Base-by-base conservation (phyloP, 345 rosid species). In the Aethionema arabicum region DNA sequence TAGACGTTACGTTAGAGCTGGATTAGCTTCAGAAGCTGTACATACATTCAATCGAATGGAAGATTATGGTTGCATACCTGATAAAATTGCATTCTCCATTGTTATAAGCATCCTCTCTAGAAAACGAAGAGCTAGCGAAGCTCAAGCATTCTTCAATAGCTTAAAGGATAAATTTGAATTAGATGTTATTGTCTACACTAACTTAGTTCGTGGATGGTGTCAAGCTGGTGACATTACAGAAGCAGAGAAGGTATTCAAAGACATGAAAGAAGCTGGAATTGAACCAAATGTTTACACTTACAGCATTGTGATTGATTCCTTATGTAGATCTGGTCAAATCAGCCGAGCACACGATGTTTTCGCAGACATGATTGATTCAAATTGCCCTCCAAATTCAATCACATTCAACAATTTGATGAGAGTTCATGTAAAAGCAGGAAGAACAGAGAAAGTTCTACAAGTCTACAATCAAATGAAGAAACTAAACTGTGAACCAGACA, bases 401-500 rank as follows among this genome's bases (percentile, higher is more conserved):
- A 90, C 99, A 43, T 93, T 90, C 11, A 93, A 93, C 45, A 90
- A 77, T 63, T 63, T 93, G 66, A 90, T 93, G 95, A 74, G 97
- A 37, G 87, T 84, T 66, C 97, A 93, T 63, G 97, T 85, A 16
- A 90, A 89, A 62, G 85, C 96, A 0, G 84, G 96, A 3, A 77
- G 95, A 67, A 85, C 90, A 0, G 95, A 90, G 82, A 93, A 93
- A 71, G 96, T 87, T 63, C 56, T 93, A 74, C 96, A 90, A 66
- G 99, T 90, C 7, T 85, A 85, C 74, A 92, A 92, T 64, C 98
- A 87, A 70, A 89, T 92, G 97, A 92, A 80, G 83, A 79, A 77
- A 64, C 84, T 85, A 0, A 83, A 82, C 4, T 81, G 87, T n/a
- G 68, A 63, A 12, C 80, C 98, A 0, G 97, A 92, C 46, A 80